phyloP scores from a whole-genome alignment of 129 eudicot species.

The Pseudognaphalium luteoalbum region DNA sequence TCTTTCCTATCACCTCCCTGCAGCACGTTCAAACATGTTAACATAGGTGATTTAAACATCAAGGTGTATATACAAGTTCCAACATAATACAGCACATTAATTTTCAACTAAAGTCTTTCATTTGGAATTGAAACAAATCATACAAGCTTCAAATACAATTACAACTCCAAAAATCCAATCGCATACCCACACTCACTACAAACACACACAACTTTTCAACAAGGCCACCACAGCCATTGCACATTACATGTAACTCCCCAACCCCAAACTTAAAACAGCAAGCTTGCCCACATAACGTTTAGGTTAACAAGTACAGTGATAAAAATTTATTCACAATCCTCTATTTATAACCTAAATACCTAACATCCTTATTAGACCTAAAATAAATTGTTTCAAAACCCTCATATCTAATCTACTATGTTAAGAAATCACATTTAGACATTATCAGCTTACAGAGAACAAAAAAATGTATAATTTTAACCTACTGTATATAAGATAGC shows the following conservation, averaged over 20 bases:
- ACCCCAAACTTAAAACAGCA: neutral
- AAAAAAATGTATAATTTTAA: neutral
- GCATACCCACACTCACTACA: neutral
- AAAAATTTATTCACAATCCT: neutral
- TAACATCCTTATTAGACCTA: neutral
- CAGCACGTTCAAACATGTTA: constrained; percentile 16
- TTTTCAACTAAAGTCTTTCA: neutral
- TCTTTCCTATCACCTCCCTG: constrained; percentile 99
- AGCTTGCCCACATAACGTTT: constrained; percentile 16
- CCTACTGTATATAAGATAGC: too few relatives aligned
- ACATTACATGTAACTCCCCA: constrained; percentile 6
- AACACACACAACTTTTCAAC: neutral
- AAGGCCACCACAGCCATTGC: neutral
- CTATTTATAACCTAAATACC: constrained; percentile 7
- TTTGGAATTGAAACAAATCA: neutral
- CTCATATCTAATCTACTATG: neutral
- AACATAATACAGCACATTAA: neutral
- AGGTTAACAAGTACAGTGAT: constrained; percentile 1
- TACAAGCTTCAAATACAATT: neutral
- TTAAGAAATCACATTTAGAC: neutral
- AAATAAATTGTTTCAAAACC: neutral
- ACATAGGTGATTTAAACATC: neutral
- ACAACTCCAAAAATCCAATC: neutral
- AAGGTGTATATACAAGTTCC: neutral
- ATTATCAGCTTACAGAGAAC: neutral